Base-by-base conservation (phyloP, 352 stramenopile genomes). In the Achlya hypogyna region DNA sequence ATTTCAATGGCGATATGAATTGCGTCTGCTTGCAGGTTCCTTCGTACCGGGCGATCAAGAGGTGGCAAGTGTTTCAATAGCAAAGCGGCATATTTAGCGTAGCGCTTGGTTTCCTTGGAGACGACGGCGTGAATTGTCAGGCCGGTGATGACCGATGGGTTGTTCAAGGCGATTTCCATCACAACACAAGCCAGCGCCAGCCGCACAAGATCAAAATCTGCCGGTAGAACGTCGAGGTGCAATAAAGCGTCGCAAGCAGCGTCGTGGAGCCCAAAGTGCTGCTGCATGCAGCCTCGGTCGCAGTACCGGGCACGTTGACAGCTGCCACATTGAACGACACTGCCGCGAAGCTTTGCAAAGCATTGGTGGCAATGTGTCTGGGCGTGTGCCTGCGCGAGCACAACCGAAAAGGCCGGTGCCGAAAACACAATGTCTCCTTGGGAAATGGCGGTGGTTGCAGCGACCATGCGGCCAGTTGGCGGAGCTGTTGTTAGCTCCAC, bases 121-220 rank as follows among this genome's bases (percentile, higher is more conserved):
- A 14, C 34, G 12, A 54, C 18, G 1, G n/a, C 20, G 29, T 65
- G 38, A 10, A 43, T 25, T 8, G 20, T 31, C 5, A 65, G 25
- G 10, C 25, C 35, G 4, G 18, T 1, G 0, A 65, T 6, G 20
- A 54, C 35, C 10, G 27, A 9, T 9, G 59, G 23, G 28, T 65
- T 65, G 20, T 65, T 49, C 34, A 58, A 42, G 16, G 59, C 40
- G 29, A 54, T 6, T 40, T 65, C 59, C 59, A 65, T 65, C 28
- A 43, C 29, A 10, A 65, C 2, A 31, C 47, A 51, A 4, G 34
- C 35, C 31, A 65, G 27, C n/a, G 43, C 47, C 9, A 65, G 47
- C 4, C 14, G 35, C 20, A 54, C 18, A 14, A 65, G 47, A 34
- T 65, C 59, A 8, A 18, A 38, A 31, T 53, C 43, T 3, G 23